phyloP scores from a whole-genome alignment of 179 eudicot species.

The Camellia oleifera region DNA sequence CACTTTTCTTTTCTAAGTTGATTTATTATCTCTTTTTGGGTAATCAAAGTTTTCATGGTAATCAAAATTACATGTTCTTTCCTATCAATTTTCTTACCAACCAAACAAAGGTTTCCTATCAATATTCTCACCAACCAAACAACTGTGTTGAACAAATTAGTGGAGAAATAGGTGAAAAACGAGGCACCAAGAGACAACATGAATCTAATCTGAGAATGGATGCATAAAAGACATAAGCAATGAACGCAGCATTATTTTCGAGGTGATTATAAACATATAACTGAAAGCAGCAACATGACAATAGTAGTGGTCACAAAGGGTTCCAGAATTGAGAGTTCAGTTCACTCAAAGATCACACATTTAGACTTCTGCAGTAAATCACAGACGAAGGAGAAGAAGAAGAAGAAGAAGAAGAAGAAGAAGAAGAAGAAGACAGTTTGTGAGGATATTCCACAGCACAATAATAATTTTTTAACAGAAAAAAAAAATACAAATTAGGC shows the following conservation, averaged over 20 bases:
- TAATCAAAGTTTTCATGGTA: too few relatives aligned
- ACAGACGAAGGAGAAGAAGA: neutral
- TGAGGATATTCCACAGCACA: neutral
- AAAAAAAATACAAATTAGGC: neutral
- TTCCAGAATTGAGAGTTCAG: neutral
- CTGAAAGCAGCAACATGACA: neutral
- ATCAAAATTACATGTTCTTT: neutral
- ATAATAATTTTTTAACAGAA: neutral
- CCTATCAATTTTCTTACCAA: slow-evolving; percentile 1
- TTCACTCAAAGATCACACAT: neutral
- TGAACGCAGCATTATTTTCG: neutral
- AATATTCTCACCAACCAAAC: slow-evolving; percentile 12
- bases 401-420: too few relatives aligned
- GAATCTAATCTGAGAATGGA: neutral
- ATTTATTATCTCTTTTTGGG: neutral
- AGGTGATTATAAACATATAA: neutral
- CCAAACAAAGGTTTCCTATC: neutral
- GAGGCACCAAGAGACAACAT: neutral
- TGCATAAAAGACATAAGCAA: neutral
- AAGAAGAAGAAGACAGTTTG: too few relatives aligned
- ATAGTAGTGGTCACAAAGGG: neutral
- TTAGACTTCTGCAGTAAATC: neutral
- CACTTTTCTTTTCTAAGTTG: neutral
- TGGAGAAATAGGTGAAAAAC: neutral
- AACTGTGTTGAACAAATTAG: neutral